phyloP scores from a whole-genome alignment of 768 basidiomycete genomes.

The Hericium erinaceus region DNA sequence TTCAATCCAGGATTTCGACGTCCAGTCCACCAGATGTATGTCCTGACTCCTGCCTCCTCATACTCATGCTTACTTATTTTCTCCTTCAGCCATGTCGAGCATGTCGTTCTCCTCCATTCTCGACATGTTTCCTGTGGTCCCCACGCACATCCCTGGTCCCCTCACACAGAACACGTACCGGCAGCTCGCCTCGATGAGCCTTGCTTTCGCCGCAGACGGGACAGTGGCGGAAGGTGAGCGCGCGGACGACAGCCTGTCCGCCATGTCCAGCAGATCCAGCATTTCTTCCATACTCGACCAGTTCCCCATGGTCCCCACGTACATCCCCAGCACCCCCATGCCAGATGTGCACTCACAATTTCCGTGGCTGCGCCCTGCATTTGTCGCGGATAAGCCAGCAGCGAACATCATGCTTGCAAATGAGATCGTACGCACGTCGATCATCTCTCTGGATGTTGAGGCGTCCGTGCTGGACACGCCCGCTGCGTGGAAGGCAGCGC shows the following conservation, averaged over 20 bases:
- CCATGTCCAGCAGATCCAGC: too few relatives aligned
- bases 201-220: too few relatives aligned
- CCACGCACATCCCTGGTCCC: constrained; percentile 50
- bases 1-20: not conserved
- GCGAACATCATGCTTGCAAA: not conserved
- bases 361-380: not conserved
- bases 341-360: not conserved
- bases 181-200: not conserved
- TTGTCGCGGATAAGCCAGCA: not conserved
- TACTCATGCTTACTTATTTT: too few relatives aligned
- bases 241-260: too few relatives aligned
- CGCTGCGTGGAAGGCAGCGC: not conserved
- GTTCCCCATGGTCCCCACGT: not conserved
- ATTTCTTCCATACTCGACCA: too few relatives aligned
- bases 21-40: not conserved
- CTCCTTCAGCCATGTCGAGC: too few relatives aligned
- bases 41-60: too few relatives aligned
- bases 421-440: not conserved
- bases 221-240: too few relatives aligned
- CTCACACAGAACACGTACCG: constrained; percentile 22
- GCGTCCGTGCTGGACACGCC: not conserved
- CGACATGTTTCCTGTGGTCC: not conserved
- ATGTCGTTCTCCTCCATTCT: not conserved
- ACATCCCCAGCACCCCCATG: not conserved
- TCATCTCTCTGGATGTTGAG: not conserved